These are phyloP conservation scores for Nemania serpens DNA, from an alignment of 2,329 filamentous ascomycete species.

Conservation along the genomic window DNA sequence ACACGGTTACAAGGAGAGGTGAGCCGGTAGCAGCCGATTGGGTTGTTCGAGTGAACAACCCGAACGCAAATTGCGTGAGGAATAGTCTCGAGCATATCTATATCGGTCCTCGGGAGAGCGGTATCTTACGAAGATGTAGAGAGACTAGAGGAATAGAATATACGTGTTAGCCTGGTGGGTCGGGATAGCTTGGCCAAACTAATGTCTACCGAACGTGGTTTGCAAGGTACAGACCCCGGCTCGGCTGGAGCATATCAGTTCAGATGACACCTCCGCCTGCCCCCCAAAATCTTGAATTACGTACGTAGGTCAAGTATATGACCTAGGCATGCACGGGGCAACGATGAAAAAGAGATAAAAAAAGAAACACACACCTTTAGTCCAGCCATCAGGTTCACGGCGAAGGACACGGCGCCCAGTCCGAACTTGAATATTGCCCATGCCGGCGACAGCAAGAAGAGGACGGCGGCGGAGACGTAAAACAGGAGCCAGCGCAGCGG, in stretches of 20 bases:
- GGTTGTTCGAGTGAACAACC: no score
- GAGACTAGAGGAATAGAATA: slow-evolving; percentile 30
- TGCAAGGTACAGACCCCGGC: no score
- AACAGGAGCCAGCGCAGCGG: slow-evolving; percentile 40
- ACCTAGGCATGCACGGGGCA: no score
- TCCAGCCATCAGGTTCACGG: slow-evolving; percentile 31
- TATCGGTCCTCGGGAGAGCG: background rate
- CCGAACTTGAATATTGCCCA: slow-evolving; percentile 30
- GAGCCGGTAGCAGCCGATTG: background rate
- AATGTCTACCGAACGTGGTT: no score
- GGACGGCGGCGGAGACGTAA: slow-evolving; percentile 31
- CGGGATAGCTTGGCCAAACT: background rate
- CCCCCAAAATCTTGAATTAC: no score
- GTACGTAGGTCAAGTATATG: no score
- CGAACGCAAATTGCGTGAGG: no score
- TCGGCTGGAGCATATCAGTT: no score
- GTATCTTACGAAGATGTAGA: slow-evolving; percentile 42
- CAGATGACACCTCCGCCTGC: background rate
- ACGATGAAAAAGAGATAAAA: background rate
- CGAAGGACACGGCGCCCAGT: slow-evolving; percentile 22
- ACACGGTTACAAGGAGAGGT: background rate
- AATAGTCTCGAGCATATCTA: background rate
- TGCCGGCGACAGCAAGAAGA: slow-evolving; percentile 40
- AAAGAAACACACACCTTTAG: slow-evolving; percentile 37
- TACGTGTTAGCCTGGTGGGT: slow-evolving; percentile 5